These are phyloP conservation scores for Chaetomiaceae sp. DNA, from an alignment of 2,329 filamentous ascomycete species.

Conservation along the genomic window DNA sequence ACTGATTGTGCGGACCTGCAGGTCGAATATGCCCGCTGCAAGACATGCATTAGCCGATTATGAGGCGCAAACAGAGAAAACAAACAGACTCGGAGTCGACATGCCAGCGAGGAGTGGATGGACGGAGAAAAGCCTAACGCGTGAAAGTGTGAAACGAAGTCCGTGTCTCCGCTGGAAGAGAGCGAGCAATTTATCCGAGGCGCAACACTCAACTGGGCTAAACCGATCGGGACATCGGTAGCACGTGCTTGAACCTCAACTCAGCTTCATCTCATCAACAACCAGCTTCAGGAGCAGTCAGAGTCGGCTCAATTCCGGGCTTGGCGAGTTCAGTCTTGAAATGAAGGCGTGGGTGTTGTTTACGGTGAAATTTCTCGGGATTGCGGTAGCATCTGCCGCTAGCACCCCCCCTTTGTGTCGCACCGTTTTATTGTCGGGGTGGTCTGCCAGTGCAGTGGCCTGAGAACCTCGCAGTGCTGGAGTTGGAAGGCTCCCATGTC, in stretches of 20 bases:
- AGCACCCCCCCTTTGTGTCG: not conserved
- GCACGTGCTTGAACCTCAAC: not conserved
- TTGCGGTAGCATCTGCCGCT: constrained; percentile 9
- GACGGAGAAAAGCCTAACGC: no score
- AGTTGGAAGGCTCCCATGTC: not conserved
- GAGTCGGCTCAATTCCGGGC: not conserved
- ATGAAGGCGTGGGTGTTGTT: not conserved
- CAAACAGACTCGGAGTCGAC: no score
- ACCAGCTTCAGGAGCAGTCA: not conserved
- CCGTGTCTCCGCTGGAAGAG: no score
- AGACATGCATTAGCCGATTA: not conserved
- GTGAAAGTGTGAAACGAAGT: no score
- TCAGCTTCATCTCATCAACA: no score
- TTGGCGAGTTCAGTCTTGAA: constrained; percentile 4
- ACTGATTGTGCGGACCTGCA: not conserved
- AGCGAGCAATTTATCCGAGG: no score
- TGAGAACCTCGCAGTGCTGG: no score
- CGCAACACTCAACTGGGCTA: no score
- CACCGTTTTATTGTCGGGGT: not conserved
- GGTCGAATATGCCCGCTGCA: constrained; percentile 13
- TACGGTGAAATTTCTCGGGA: not conserved
- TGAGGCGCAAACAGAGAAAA: not conserved
- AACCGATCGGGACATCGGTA: constrained; percentile 5
- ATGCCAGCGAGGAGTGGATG: no score
- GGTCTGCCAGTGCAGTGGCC: no score